Percentiles rank a stretch among this genome's conserved stretches.
Evolutionary conservation across 768 basidiomycete species (phyloP).

Genomic region (Cytidiella melzeri): DNA sequence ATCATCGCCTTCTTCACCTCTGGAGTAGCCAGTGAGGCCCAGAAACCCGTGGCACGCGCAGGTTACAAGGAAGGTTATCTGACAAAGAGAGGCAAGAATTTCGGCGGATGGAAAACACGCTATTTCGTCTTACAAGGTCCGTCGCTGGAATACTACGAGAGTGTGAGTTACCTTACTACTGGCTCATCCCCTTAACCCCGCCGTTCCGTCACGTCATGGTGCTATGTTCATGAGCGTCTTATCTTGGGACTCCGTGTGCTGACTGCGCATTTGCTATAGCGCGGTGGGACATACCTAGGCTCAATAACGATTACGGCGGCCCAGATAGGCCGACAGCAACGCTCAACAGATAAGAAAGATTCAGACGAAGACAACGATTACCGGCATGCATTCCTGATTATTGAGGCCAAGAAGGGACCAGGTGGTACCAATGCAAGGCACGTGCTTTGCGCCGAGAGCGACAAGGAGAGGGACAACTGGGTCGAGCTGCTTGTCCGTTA

Average conservation of each 20-base stretch:
- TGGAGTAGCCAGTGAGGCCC: conserved; percentile 73
- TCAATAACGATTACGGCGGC: conserved; percentile 88
- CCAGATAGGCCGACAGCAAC: conserved; percentile 93
- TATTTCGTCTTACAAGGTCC: conserved; percentile 93
- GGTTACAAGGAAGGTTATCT: conserved; percentile 94
- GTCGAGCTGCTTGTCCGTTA: conserved; percentile 90
- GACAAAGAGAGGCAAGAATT: conserved; percentile 95
- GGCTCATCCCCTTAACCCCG: conserved; percentile 3
- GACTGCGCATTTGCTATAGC: conserved; percentile 37
- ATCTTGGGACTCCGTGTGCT: conserved; percentile 2
- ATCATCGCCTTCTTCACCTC: conserved; percentile 90
- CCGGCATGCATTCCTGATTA: conserved; percentile 94
- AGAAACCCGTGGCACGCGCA: conserved; percentile 69
- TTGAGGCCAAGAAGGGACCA: conserved; percentile 76
- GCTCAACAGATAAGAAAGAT: conserved; percentile 42
- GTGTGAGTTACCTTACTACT: conserved; percentile 50
- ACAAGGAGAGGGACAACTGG: conserved; percentile 90
- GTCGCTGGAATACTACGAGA: conserved; percentile 91
- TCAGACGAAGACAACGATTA: conserved; percentile 89
- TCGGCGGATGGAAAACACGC: conserved; percentile 96
- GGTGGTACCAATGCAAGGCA: conserved; percentile 72
- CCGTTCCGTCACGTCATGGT: conserved; percentile 3
- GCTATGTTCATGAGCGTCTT: conserved; percentile 1
- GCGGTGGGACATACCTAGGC: conserved; percentile 87
- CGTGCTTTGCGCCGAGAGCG: conserved; percentile 95